Evolutionary conservation across 306 rosid species (phyloP).

Genomic region (Fragaria vesca): DNA sequence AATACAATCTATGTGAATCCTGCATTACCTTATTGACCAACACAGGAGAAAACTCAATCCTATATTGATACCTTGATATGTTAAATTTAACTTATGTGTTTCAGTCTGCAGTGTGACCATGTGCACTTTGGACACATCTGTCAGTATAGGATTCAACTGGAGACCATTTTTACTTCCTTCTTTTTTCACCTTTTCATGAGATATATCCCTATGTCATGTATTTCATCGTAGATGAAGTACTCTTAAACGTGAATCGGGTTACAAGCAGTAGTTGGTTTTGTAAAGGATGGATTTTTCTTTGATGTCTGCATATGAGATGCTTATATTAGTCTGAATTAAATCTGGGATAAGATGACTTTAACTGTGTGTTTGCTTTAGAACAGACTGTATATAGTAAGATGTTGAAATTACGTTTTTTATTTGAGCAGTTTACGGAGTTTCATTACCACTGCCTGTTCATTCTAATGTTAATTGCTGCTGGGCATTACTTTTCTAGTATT

Average conservation of each 20-base stretch:
- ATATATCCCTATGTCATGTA: neutral
- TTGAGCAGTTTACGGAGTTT: neutral
- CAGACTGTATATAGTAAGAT: neutral
- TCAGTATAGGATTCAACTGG: neutral
- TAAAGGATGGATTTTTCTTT: neutral
- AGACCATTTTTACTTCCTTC: neutral
- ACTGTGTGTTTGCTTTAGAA: neutral
- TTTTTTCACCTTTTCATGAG: neutral
- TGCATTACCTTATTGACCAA: neutral
- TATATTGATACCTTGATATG: neutral
- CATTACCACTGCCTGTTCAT: neutral
- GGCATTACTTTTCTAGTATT: neutral
- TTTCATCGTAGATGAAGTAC: neutral
- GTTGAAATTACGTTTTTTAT: neutral
- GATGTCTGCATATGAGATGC: neutral
- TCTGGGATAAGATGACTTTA: neutral
- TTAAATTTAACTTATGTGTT: neutral
- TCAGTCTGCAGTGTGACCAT: neutral
- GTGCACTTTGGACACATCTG: neutral
- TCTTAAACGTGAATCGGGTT: neutral
- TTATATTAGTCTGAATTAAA: neutral
- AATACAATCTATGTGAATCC: neutral
- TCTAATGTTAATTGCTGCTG: neutral
- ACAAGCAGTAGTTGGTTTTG: neutral
- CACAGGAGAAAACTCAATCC: neutral